Conservation (phyloP, 441 rosid species). For the Bruguiera hainesii region DNA sequence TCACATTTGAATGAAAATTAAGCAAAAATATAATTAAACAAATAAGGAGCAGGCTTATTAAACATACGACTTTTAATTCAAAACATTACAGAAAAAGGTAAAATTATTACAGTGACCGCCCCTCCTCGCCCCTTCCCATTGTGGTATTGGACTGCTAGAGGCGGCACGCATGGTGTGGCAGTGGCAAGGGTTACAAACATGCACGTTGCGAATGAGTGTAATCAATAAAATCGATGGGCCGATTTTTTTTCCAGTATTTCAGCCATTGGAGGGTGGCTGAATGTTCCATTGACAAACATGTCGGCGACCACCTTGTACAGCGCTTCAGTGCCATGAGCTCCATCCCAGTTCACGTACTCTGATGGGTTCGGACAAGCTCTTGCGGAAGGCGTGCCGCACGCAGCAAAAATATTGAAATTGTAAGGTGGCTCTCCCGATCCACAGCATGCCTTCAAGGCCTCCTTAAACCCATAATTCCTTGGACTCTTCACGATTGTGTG, state of each 20-base stretch:
- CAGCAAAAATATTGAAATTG: constrained; percentile 47
- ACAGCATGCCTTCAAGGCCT: constrained; percentile 78
- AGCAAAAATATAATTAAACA: too few relatives aligned
- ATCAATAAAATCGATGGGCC: too few relatives aligned
- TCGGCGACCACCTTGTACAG: constrained; percentile 61
- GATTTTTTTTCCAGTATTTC: constrained; percentile 39
- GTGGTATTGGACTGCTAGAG: too few relatives aligned
- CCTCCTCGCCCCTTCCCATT: too few relatives aligned
- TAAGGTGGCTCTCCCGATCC: constrained; percentile 70
- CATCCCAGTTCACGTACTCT: constrained; percentile 84
- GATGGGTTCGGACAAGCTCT: constrained; percentile 50
- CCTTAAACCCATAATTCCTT: constrained; percentile 51
- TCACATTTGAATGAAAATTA: too few relatives aligned
- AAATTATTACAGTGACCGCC: too few relatives aligned
- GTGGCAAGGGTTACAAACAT: too few relatives aligned
- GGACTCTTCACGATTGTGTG: constrained; percentile 46
- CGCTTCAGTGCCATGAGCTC: constrained; percentile 90
- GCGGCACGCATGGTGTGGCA: too few relatives aligned
- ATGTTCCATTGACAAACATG: constrained; percentile 61
- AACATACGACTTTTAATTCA: too few relatives aligned
- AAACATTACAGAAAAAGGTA: too few relatives aligned
- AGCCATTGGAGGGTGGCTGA: constrained; percentile 57
- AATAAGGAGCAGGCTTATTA: too few relatives aligned
- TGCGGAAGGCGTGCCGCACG: constrained; percentile 51
- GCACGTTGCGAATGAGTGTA: too few relatives aligned